Percentiles rank a stretch among this genome's conserved stretches.
Conservation (phyloP, 345 rosid species). For the Hevea brasiliensis region DNA sequence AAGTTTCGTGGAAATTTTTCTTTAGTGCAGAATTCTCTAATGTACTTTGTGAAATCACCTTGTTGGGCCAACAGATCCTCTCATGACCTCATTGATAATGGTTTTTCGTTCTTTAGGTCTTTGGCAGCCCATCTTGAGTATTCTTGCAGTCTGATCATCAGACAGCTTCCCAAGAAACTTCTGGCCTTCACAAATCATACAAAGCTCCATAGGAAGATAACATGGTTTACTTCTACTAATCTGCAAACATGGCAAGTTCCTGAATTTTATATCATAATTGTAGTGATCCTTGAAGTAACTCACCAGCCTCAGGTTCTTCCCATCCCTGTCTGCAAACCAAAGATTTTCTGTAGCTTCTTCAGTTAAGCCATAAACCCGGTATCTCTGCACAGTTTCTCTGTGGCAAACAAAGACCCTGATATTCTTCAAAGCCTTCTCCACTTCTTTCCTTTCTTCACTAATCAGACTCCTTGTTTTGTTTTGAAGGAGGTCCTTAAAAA, state of each 20-base stretch:
- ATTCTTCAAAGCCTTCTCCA: constrained; percentile 77
- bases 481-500: constrained; percentile 71
- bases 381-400: constrained; percentile 89
- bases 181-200: constrained; percentile 96
- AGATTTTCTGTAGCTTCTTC: constrained; percentile 69
- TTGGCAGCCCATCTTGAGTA: constrained; percentile 92
- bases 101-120: constrained; percentile 82
- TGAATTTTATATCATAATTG: constrained; percentile 64
- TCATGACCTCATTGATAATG: constrained; percentile 71
- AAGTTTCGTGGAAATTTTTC: background rate
- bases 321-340: constrained; percentile 82
- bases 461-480: constrained; percentile 62
- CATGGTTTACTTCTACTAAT: constrained; percentile 88
- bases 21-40: background rate
- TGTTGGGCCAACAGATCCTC: constrained; percentile 81
- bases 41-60: constrained; percentile 47
- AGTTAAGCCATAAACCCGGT: constrained; percentile 80
- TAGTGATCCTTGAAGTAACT: constrained; percentile 90
- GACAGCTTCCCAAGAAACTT: constrained; percentile 96
- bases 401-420: constrained; percentile 89
- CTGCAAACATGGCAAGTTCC: constrained; percentile 90
- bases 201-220: constrained; percentile 96
- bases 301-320: constrained; percentile 65
- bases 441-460: constrained; percentile 78
- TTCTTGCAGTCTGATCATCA: constrained; percentile 90